phyloP scores from a whole-genome alignment of 495 filamentous ascomycete genomes.

The Hypoxylon fragiforme region DNA sequence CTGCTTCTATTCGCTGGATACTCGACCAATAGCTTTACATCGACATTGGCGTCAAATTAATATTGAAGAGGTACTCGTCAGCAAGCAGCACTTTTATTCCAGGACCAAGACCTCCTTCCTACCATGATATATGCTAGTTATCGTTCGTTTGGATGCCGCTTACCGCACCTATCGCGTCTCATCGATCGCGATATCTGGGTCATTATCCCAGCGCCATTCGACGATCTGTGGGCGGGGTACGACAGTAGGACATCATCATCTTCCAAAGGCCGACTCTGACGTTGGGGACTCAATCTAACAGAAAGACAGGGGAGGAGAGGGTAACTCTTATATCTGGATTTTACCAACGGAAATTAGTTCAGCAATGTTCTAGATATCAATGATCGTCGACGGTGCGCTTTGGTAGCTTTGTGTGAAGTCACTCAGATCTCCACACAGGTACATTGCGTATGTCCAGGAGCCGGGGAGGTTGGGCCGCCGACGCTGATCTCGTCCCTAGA shows the following conservation, averaged over 20 bases:
- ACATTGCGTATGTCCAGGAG: constrained; percentile 13
- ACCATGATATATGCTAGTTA: background rate
- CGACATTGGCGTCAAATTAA: background rate
- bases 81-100: background rate
- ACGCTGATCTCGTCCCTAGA: constrained; percentile 22
- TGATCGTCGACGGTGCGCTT: constrained; percentile 5
- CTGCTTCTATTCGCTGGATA: constrained; percentile 7
- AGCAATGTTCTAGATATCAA: constrained; percentile 6
- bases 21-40: constrained; percentile 10
- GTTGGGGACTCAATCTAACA: background rate
- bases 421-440: constrained; percentile 1
- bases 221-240: constrained; percentile 9
- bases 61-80: constrained; percentile 3
- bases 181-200: constrained; percentile 1
- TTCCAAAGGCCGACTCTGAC: constrained; percentile 4
- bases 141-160: background rate
- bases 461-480: constrained; percentile 4
- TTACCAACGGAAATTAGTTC: background rate
- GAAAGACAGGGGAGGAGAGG: background rate
- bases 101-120: background rate
- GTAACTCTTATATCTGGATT: background rate
- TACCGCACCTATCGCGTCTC: background rate
- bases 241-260: background rate
- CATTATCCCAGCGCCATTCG: constrained; percentile 1
- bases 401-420: constrained; percentile 3